A percentile compares a stretch with the other conserved stretches of the same genome.
phyloP scores from a whole-genome alignment of 2,329 filamentous ascomycete genomes.

The Talaromyces sp. region DNA sequence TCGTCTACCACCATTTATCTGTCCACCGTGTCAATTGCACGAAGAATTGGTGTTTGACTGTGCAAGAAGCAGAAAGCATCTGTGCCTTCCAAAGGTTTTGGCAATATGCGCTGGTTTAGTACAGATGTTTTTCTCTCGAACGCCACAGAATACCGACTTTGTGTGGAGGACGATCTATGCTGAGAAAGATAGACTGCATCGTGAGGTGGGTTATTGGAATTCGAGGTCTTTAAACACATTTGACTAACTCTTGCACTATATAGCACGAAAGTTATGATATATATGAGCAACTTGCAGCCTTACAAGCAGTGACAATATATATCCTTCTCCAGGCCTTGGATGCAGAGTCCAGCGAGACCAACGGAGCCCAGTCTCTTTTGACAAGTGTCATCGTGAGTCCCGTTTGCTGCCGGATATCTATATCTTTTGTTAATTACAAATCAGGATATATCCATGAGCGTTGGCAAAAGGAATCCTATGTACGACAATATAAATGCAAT shows the following conservation, averaged over 20 bases:
- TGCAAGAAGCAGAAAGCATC: conserved; percentile 7
- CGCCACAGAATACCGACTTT: conserved; percentile 9
- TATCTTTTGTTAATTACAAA: background rate
- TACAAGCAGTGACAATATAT: conserved; percentile 17
- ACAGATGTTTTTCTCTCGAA: conserved; percentile 15
- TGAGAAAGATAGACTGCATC: conserved; percentile 11
- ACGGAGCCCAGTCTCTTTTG: conserved; percentile 8
- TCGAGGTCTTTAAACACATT: background rate
- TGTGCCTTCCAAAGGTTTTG: conserved; percentile 10
- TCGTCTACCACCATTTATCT: conserved; percentile 16
- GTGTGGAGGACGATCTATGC: conserved; percentile 17
- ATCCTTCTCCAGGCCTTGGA: conserved; percentile 12
- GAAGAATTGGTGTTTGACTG: conserved; percentile 14
- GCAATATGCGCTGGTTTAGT: conserved; percentile 15
- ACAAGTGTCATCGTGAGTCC: conserved; percentile 5
- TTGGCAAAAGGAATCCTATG: background rate
- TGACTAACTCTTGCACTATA: background rate
- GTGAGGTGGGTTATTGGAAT: background rate
- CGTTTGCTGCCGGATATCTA: background rate
- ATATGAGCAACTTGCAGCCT: conserved; percentile 11
- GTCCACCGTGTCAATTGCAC: conserved; percentile 10
- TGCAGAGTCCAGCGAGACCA: conserved; percentile 9
- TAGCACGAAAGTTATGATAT: conserved; percentile 13
- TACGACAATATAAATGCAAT: background rate
- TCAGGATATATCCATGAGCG: conserved; percentile 6